Evolutionary conservation across 345 rosid genomes (phyloP), one percentile per base, ranked within the genome.

Genomic region (Salix brachista): DNA sequence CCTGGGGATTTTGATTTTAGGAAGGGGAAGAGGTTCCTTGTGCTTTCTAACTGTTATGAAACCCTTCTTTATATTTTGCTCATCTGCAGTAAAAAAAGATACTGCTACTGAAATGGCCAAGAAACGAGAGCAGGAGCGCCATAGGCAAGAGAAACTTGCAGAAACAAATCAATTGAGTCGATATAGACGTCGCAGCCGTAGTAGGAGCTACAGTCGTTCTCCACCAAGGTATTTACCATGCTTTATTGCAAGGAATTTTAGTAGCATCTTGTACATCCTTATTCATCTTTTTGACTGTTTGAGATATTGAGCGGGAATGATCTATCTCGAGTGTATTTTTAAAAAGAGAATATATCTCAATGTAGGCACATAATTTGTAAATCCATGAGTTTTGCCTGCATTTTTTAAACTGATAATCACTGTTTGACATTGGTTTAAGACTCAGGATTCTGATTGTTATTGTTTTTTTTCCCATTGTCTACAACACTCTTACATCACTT

Each of bases 41-140:
- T 13, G 23, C 62, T 9, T 58, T 58, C 4, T 58, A 10, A n/a
- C 3, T 9, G 4, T 28, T 36, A 23, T 64, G 21, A 30, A 23
- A 48, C 21, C 17, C 21, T 25, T 2, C 3, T 70, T 4, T 13
- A 0, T 48, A 12, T 21, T 54, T 42, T 70, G 23, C 42, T 80
- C 60, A 60, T 64, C 50, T 85, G 73, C 91, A 96, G 99, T 96
- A 82, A 96, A 91, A 85, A 96, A 96, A 73, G 99, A 96, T 80
- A 88, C 97, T 80, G 98, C 95, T 73, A 90, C 91, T 34, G 98
- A 92, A 84, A 90, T 86, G 72, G 97, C 97, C 77, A 96, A 96
- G 85, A 96, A 94, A 77, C 84, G 88, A 83, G 99, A 96, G 81
- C 99, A 90, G 75, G 99, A 96, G 85, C 89, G 85, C 37, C 97